Base-by-base conservation (phyloP, 2,329 filamentous ascomycete genomes). In the Clonostachys rhizophaga region DNA sequence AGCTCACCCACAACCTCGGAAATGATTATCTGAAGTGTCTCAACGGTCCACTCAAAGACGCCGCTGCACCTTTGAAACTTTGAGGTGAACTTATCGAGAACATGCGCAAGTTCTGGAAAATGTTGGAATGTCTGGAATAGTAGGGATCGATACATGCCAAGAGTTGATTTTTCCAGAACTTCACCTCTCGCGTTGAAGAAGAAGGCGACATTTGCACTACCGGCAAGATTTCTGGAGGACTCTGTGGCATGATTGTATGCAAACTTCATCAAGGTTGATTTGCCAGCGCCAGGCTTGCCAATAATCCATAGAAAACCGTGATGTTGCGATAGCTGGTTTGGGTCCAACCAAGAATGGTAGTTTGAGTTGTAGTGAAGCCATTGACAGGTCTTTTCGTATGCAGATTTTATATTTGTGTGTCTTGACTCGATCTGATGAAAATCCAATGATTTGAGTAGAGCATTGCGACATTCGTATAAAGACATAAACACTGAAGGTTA, bases 181-280 rank as follows among this genome's bases (percentile, higher is more conserved):
- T 59, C 58, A 0, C 74, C 74, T 45, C 72, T 58, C 0, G 73
- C 73, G 46, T 76, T 72, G 63, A 78, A 79, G 59, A 78, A 79
- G 58, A 76, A 78, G 3, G 66, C 24, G 1, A 57, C 51, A 0
- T 60, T 33, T 0, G 24, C 8, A 10, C 24, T 30, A 8, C 24
- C 4, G 6, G 8, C 24, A 9, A 30, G 8, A 30, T 30, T 30
- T 30, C 4, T 30, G 0, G 59, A 30, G 0, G 14, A 11, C 9
- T n/a, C 17, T 3, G 14, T 24, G 6, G 39, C 34, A 33, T 30
- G 9, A 30, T 30, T 30, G 4, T 30, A 30, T 30, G 39, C 30
- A 4, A 10, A 30, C 24, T 30, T 30, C 24, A 30, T 30, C 24
- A 30, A 30, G 24, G 24, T 30, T 30, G 24, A 30, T 30, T 30